Percentiles rank a stretch among this genome's conserved stretches.
These are phyloP conservation scores for Neofusicoccum cordaticola DNA, from an alignment of 2,329 filamentous ascomycete species.

Conservation along the genomic window DNA sequence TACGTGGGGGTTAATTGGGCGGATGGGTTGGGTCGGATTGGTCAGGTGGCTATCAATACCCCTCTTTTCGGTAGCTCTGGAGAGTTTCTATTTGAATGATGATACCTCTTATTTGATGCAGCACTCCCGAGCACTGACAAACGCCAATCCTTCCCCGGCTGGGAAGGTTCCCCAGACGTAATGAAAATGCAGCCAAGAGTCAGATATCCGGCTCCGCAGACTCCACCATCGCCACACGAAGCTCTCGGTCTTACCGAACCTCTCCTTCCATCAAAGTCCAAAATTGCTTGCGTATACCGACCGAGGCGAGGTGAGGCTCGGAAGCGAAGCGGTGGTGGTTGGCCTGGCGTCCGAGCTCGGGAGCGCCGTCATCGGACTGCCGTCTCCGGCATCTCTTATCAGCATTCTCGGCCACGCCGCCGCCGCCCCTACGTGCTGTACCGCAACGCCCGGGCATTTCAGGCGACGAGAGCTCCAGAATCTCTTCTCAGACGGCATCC, in stretches of 20 bases:
- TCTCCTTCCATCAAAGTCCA: neutral
- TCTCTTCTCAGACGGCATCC: neutral
- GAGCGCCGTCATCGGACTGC: neutral
- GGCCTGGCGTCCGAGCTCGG: neutral
- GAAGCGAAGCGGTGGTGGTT: neutral
- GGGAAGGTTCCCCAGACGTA: neutral
- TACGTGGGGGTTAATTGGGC: neutral
- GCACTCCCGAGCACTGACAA: neutral
- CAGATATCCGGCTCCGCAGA: neutral
- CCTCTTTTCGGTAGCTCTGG: conserved; percentile 11
- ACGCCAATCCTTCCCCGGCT: neutral
- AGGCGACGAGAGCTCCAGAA: neutral
- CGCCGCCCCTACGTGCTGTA: neutral
- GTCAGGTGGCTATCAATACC: conserved; percentile 13
- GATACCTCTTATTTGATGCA: conserved; percentile 2
- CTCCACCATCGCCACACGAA: neutral
- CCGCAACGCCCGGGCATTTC: neutral
- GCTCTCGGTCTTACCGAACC: neutral
- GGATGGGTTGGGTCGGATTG: neutral
- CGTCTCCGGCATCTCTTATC: neutral
- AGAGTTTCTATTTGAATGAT: conserved; percentile 1
- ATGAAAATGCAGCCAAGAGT: neutral
- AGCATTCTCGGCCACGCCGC: neutral
- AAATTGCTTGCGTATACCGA: neutral
- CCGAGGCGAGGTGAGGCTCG: neutral